A percentile compares a stretch with the other conserved stretches of the same genome.
phyloP scores from a whole-genome alignment of 768 basidiomycete species.

The Rhodotorula kratochvilovae region DNA sequence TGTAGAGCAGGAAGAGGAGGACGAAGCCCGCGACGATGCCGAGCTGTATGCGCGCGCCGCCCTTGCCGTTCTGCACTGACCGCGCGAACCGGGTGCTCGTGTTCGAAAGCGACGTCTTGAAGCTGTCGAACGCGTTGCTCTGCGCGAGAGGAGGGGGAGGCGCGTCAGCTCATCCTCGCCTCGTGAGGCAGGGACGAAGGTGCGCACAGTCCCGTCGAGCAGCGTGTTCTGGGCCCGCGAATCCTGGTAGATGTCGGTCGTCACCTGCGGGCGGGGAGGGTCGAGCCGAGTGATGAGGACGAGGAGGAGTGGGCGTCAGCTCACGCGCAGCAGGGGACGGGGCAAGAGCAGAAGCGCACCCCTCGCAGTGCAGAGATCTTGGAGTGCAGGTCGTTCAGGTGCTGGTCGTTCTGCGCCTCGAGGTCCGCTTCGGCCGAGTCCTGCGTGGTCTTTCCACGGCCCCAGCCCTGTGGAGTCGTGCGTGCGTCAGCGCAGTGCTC shows the following conservation, averaged over 20 bases:
- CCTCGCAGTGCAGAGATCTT: constrained; percentile 43
- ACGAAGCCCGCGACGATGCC: constrained; percentile 31
- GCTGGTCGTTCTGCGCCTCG: constrained; percentile 44
- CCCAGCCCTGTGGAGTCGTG: not conserved
- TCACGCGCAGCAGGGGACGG: too few relatives aligned
- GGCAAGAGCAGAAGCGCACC: constrained; percentile 24
- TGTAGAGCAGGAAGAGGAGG: constrained; percentile 27
- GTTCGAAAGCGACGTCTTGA: constrained; percentile 34
- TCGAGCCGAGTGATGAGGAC: not conserved
- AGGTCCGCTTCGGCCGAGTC: constrained; percentile 27
- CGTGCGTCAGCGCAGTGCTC: not conserved
- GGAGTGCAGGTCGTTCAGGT: constrained; percentile 41
- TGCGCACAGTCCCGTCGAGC: constrained; percentile 31
- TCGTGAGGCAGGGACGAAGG: not conserved
- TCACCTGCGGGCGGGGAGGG: constrained; percentile 30
- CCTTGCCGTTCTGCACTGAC: constrained; percentile 20
- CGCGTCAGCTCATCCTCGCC: not conserved
- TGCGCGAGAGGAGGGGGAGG: not conserved
- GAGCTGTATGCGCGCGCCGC: not conserved
- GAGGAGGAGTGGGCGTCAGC: not conserved
- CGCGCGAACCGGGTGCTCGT: constrained; percentile 32
- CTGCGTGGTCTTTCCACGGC: constrained; percentile 10
- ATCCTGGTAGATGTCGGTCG: constrained; percentile 44
- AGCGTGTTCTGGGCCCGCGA: constrained; percentile 39
- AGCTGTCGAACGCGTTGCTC: constrained; percentile 36